phyloP scores from a whole-genome alignment of 2,329 filamentous ascomycete genomes.

The Teratosphaeria destructans region DNA sequence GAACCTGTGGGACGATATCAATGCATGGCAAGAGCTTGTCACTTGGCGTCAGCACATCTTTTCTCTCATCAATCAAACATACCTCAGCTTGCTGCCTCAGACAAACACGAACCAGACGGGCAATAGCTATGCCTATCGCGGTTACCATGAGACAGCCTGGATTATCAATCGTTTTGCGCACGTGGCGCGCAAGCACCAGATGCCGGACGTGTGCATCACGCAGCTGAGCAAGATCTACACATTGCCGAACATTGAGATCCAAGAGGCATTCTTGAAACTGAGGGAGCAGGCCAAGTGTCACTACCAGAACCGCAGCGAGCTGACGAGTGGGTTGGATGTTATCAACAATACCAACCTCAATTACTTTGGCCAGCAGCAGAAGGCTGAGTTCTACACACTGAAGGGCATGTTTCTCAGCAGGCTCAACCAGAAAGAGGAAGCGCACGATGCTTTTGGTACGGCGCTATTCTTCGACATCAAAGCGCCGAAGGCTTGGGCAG shows the following conservation, averaged over 20 bases:
- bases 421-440: slow-evolving; percentile 78
- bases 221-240: slow-evolving; percentile 98
- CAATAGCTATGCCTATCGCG: slow-evolving; percentile 90
- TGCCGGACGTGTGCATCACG: slow-evolving; percentile 93
- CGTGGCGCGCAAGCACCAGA: slow-evolving; percentile 90
- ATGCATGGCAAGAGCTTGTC: slow-evolving; percentile 98
- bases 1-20: slow-evolving; percentile 99
- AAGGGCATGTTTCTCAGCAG: slow-evolving; percentile 99
- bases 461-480: slow-evolving; percentile 93
- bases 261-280: slow-evolving; percentile 95
- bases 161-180: slow-evolving; percentile 99
- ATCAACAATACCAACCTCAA: slow-evolving; percentile 99
- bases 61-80: slow-evolving; percentile 89
- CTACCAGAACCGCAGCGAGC: slow-evolving; percentile 88
- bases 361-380: slow-evolving; percentile 92
- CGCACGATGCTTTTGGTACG: slow-evolving; percentile 87
- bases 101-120: slow-evolving; percentile 67
- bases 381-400: slow-evolving; percentile 96
- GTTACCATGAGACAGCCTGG: slow-evolving; percentile 98
- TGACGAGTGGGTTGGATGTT: slow-evolving; percentile 87
- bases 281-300: slow-evolving; percentile 98
- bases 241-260: slow-evolving; percentile 97
- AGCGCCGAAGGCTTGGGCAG: slow-evolving; percentile 93
- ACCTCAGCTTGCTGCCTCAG: slow-evolving; percentile 72
- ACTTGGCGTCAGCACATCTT: slow-evolving; percentile 99